Percentiles rank a stretch among this genome's conserved stretches.
Evolutionary conservation across 2,329 filamentous ascomycete species (phyloP).

Genomic region (Colletotrichum phormii): DNA sequence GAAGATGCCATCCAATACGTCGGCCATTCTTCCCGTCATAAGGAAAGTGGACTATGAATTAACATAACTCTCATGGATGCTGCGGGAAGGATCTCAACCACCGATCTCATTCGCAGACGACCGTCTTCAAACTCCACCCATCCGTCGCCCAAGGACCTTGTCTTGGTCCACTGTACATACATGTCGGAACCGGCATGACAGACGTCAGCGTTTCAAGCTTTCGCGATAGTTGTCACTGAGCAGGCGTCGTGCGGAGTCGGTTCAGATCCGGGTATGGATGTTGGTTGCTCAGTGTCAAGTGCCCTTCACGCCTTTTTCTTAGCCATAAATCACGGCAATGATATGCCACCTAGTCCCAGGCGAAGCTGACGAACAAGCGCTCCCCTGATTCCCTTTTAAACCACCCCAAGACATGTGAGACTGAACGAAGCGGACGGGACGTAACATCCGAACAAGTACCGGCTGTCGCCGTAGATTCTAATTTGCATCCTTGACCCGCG

Average conservation of each 20-base stretch:
- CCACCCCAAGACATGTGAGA: neutral
- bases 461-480: neutral
- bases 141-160: neutral
- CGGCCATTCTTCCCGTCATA: neutral
- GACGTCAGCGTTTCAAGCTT: constrained; percentile 17
- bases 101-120: neutral
- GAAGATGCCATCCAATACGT: neutral
- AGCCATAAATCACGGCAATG: too few relatives aligned
- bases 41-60: neutral
- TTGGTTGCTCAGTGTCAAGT: too few relatives aligned
- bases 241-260: too few relatives aligned
- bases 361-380: too few relatives aligned
- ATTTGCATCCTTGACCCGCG: neutral
- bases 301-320: too few relatives aligned
- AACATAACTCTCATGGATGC: too few relatives aligned
- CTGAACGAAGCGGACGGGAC: neutral
- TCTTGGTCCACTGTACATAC: neutral
- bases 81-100: neutral
- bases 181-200: neutral
- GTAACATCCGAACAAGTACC: neutral
- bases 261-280: too few relatives aligned
- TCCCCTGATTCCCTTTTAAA: too few relatives aligned
- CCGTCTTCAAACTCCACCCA: neutral
- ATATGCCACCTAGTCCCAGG: too few relatives aligned
- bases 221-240: neutral